phyloP scores from a whole-genome alignment of 2,329 filamentous ascomycete genomes.

The Colletotrichum viniferum region DNA sequence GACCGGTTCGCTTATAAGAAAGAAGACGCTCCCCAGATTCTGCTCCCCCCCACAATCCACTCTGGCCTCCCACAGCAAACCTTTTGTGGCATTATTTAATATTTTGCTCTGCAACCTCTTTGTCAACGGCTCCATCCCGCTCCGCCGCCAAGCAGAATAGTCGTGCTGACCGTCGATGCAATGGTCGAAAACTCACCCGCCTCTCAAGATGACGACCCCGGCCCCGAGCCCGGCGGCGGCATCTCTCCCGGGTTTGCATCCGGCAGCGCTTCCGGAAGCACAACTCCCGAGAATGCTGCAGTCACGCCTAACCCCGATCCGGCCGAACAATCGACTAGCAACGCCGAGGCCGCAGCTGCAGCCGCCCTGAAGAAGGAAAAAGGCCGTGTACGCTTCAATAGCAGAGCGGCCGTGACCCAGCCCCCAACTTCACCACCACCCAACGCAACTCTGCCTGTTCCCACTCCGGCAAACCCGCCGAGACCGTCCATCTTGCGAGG shows the following conservation, averaged over 20 bases:
- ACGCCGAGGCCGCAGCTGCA: conserved; percentile 19
- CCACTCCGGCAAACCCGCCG: neutral
- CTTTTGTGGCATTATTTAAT: neutral
- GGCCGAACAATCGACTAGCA: neutral
- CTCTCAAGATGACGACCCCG: conserved; percentile 21
- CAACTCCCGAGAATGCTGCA: neutral
- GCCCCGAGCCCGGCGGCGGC: conserved; percentile 10
- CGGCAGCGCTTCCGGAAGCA: neutral
- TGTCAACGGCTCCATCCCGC: neutral
- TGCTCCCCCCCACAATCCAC: conserved; percentile 11
- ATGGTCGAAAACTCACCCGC: conserved; percentile 15
- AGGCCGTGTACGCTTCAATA: conserved; percentile 53
- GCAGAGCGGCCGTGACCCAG: conserved; percentile 40
- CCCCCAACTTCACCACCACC: conserved; percentile 24
- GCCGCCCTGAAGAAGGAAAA: conserved; percentile 44
- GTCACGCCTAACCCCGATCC: neutral
- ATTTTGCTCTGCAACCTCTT: neutral
- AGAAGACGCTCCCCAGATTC: conserved; percentile 11
- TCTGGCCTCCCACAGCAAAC: neutral
- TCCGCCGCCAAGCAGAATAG: neutral
- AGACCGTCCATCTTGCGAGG: conserved; percentile 46
- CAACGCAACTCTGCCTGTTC: conserved; percentile 1
- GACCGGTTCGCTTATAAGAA: conserved; percentile 18
- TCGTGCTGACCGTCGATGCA: conserved; percentile 17
- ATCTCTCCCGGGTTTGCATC: neutral